phyloP scores from a whole-genome alignment of 202 grass and related monocot species.

The Zoysia matrella region DNA sequence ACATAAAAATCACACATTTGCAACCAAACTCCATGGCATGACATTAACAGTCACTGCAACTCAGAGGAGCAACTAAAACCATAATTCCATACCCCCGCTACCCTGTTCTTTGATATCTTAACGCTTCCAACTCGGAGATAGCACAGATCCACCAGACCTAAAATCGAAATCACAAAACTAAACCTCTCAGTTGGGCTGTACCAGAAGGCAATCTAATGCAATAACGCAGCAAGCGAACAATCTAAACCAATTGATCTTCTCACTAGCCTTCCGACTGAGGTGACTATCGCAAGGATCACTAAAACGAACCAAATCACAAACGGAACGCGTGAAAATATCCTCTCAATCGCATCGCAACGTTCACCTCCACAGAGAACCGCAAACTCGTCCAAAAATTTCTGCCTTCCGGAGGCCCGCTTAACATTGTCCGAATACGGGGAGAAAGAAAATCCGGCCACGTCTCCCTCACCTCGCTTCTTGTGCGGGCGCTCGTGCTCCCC shows the following conservation, averaged over 20 bases:
- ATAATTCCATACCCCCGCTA: background rate
- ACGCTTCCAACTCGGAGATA: background rate
- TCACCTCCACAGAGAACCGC: too few species aligned
- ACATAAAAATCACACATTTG: background rate
- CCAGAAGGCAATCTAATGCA: slow-evolving; percentile 11
- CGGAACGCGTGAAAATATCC: background rate
- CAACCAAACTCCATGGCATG: background rate
- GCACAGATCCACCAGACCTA: background rate
- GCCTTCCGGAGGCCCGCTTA: background rate
- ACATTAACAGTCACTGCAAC: background rate
- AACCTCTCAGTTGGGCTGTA: background rate
- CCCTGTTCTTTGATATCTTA: background rate
- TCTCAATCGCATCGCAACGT: background rate
- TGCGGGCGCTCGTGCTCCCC: slow-evolving; percentile 8
- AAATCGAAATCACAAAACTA: too few species aligned
- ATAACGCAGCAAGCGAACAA: background rate
- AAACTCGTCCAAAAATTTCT: background rate
- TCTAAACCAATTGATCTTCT: background rate
- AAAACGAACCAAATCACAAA: background rate
- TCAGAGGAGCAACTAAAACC: background rate
- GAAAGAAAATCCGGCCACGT: background rate
- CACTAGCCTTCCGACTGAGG: background rate
- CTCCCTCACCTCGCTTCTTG: slow-evolving; percentile 56
- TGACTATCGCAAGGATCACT: too few species aligned
- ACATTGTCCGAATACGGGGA: background rate